A percentile compares a stretch with the other conserved stretches of the same genome.
Evolutionary conservation across 1,284 basidiomycete genomes (phyloP).

Genomic region (Boletellus dicymbophilus): DNA sequence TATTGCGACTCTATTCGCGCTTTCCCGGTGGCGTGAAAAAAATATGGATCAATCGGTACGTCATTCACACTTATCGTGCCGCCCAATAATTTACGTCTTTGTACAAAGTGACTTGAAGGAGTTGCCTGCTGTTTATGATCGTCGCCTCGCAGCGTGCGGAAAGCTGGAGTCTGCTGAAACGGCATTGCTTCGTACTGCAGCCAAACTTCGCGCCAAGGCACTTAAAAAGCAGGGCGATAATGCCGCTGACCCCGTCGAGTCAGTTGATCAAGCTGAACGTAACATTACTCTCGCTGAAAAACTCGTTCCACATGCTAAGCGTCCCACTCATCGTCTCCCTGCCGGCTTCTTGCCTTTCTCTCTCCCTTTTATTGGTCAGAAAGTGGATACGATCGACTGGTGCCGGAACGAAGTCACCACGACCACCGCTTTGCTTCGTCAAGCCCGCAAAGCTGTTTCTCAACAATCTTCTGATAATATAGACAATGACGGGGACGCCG

Average conservation of each 20-base stretch:
- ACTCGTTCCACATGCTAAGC: constrained; percentile 66
- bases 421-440: constrained; percentile 52
- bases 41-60: constrained; percentile 85
- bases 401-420: constrained; percentile 68
- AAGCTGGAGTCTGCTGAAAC: constrained; percentile 90
- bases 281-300: constrained; percentile 47
- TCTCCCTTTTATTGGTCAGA: constrained; percentile 71
- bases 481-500: constrained; percentile 23
- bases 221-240: constrained; percentile 38
- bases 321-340: constrained; percentile 81
- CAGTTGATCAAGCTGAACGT: constrained; percentile 44
- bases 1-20: constrained; percentile 68
- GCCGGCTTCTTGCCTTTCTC: constrained; percentile 55
- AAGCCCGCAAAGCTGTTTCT: constrained; percentile 44
- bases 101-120: constrained; percentile 76
- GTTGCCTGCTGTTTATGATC: constrained; percentile 81
- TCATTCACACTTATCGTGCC: neutral
- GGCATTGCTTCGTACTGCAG: constrained; percentile 70
- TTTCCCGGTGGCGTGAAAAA: constrained; percentile 85
- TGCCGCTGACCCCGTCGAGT: constrained; percentile 14
- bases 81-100: neutral
- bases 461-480: constrained; percentile 18
- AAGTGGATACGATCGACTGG: constrained; percentile 95
- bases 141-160: constrained; percentile 70
- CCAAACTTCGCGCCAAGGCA: constrained; percentile 61